A percentile compares a stretch with the other conserved stretches of the same genome.
phyloP scores from a whole-genome alignment of 345 rosid species.

The Gossypium mustelinum region DNA sequence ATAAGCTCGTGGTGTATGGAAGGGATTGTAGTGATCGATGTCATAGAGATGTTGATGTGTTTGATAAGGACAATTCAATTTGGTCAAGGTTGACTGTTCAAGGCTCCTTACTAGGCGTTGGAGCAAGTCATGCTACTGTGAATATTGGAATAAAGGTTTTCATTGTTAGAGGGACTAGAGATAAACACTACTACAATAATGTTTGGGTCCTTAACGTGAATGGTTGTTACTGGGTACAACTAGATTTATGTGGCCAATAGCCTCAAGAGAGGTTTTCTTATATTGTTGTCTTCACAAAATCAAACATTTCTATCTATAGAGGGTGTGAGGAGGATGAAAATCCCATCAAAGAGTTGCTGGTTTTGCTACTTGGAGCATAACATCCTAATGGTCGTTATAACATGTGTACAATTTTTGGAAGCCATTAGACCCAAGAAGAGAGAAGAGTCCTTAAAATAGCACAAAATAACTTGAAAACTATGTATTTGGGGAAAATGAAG shows the following conservation, averaged over 20 bases:
- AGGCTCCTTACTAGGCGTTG: constrained; percentile 51
- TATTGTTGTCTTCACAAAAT: constrained; percentile 42
- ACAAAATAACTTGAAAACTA: constrained; percentile 24
- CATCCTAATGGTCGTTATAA: constrained; percentile 28
- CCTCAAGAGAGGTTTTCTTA: constrained; percentile 76
- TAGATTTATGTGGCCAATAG: constrained; percentile 46
- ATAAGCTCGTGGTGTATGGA: constrained; percentile 52
- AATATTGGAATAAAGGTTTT: constrained; percentile 53
- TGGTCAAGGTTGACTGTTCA: constrained; percentile 50
- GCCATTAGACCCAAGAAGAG: constrained; percentile 40
- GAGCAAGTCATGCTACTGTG: constrained; percentile 71
- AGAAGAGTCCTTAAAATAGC: constrained; percentile 24
- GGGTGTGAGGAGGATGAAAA: constrained; percentile 84
- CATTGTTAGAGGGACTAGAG: constrained; percentile 66
- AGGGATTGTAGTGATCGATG: constrained; percentile 65
- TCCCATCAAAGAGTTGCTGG: constrained; percentile 53
- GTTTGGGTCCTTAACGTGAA: constrained; percentile 52
- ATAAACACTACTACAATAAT: constrained; percentile 59
- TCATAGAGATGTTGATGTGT: constrained; percentile 51
- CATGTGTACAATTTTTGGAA: constrained; percentile 36
- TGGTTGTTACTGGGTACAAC: constrained; percentile 42
- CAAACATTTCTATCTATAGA: constrained; percentile 51
- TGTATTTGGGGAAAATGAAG: constrained; percentile 10
- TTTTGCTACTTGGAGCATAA: constrained; percentile 48
- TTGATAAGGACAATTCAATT: constrained; percentile 39